Conservation (phyloP, 2,329 filamentous ascomycete genomes). For the Phialocephala subalpina region DNA sequence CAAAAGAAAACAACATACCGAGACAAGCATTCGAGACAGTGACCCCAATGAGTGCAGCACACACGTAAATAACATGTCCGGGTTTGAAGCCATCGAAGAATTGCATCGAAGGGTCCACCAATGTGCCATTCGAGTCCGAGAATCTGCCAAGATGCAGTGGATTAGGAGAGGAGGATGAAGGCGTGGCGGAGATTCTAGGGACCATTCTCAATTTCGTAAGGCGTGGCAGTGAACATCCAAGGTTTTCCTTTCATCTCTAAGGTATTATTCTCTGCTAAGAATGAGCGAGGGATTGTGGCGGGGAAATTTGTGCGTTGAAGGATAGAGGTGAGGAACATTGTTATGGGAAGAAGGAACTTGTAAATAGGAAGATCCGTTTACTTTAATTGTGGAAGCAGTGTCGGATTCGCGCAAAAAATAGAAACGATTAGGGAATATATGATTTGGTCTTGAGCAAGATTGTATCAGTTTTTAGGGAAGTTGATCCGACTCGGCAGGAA, state of each 20-base stretch:
- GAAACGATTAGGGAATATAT: too few species aligned
- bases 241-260: not conserved
- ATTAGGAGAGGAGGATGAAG: not conserved
- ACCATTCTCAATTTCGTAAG: not conserved
- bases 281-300: not conserved
- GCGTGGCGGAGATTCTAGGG: not conserved
- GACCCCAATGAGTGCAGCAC: slow-evolving; percentile 4
- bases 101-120: not conserved
- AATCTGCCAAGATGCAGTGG: not conserved
- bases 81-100: not conserved
- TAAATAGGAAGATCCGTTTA: not conserved
- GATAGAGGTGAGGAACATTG: not conserved
- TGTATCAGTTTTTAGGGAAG: too few species aligned
- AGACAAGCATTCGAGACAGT: slow-evolving; percentile 14
- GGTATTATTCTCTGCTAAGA: not conserved
- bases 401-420: not conserved
- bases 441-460: too few species aligned
- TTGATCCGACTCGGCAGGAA: too few species aligned
- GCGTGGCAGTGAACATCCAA: not conserved
- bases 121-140: not conserved
- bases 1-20: slow-evolving; percentile 4
- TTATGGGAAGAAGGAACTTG: not conserved
- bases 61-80: slow-evolving; percentile 10
- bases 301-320: not conserved
- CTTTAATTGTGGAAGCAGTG: not conserved